Evolutionary conservation across 2,329 filamentous ascomycete species (phyloP).

Genomic region (Aspergillus glaucus): DNA sequence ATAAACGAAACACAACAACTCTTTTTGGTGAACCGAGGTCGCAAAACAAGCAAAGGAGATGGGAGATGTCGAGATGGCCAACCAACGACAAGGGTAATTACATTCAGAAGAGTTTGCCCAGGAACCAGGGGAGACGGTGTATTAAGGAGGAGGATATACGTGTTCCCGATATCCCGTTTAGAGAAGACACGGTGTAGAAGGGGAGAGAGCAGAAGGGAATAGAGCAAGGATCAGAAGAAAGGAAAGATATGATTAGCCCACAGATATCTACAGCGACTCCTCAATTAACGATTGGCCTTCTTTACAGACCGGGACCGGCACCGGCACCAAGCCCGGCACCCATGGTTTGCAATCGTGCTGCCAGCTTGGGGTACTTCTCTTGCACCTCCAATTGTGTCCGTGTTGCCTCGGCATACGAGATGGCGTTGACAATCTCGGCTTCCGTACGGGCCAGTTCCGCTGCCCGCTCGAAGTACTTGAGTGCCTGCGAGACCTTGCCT

Average conservation of each 20-base stretch:
- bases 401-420: constrained; percentile 95
- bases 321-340: constrained; percentile 32
- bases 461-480: constrained; percentile 94
- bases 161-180: background rate
- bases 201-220: constrained; percentile 2
- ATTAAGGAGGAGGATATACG: background rate
- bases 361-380: constrained; percentile 77
- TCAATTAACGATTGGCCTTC: background rate
- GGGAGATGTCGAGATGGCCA: constrained; percentile 13
- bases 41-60: constrained; percentile 2
- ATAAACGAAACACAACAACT: background rate
- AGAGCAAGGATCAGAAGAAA: constrained; percentile 10
- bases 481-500: constrained; percentile 89
- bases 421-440: constrained; percentile 89
- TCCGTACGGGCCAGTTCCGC: constrained; percentile 92
- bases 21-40: background rate
- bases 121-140: constrained; percentile 3
- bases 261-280: background rate
- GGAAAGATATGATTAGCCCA: background rate
- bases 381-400: constrained; percentile 90
- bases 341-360: constrained; percentile 63
- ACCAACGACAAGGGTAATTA: constrained; percentile 19
- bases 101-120: constrained; percentile 12
- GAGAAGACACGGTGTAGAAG: constrained; percentile 8
- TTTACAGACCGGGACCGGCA: background rate